Conservation (phyloP, 306 rosid species). For the Abrus pulchellus region DNA sequence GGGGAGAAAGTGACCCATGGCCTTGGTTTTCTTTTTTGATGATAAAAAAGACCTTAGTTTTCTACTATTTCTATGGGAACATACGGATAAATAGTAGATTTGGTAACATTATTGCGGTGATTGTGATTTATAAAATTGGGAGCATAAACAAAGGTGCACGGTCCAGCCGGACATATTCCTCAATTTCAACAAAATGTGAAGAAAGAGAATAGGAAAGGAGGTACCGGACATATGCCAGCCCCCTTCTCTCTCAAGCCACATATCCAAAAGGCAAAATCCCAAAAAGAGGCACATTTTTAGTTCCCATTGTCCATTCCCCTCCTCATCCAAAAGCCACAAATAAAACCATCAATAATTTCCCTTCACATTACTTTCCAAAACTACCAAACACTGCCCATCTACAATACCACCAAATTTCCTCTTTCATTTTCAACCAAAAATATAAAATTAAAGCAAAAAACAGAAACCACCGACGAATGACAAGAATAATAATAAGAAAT, state of each 20-base stretch:
- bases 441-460: background rate
- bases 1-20: constrained; percentile 15
- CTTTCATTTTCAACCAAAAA: background rate
- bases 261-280: constrained; percentile 39
- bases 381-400: background rate
- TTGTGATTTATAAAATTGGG: background rate
- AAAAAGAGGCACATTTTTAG: constrained; percentile 21
- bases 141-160: background rate
- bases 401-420: background rate
- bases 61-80: too few species aligned
- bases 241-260: constrained; percentile 48
- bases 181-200: constrained; percentile 11
- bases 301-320: background rate
- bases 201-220: constrained; percentile 34
- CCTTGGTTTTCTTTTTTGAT: background rate
- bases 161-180: background rate
- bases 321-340: constrained; percentile 19
- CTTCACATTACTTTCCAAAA: constrained; percentile 36
- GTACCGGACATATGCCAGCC: constrained; percentile 30
- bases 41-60: background rate
- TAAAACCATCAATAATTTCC: constrained; percentile 33
- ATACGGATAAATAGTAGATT: too few species aligned
- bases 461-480: constrained; percentile 6
- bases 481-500: background rate
- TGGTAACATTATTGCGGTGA: too few species aligned